Conservation (phyloP, 1,139 yeast genomes). For the Candida gigantensis region DNA sequence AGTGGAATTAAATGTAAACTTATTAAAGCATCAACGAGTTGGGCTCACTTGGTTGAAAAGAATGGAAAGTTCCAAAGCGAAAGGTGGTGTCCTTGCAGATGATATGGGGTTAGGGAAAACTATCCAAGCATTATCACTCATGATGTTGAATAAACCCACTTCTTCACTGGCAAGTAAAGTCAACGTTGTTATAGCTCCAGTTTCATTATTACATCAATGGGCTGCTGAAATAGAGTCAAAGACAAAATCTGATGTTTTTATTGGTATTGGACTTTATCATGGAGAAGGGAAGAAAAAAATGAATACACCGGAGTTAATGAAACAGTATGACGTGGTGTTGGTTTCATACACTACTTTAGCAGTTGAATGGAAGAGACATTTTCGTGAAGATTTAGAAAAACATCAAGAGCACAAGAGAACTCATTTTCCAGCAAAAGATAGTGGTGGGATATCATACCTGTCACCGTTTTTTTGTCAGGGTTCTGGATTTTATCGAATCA, state of each 20-base stretch:
- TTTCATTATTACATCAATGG: slow-evolving; percentile 84
- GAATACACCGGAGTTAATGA: slow-evolving; percentile 46
- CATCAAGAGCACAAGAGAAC: slow-evolving; percentile 21
- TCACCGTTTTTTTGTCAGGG: slow-evolving; percentile 70
- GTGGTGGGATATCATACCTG: slow-evolving; percentile 47
- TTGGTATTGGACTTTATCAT: slow-evolving; percentile 63
- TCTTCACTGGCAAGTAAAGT: too few species aligned
- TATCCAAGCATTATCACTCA: slow-evolving; percentile 73
- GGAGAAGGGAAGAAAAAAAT: slow-evolving; percentile 46
- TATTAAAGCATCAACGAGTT: slow-evolving; percentile 80
- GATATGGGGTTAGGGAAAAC: slow-evolving; percentile 97
- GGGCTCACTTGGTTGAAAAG: slow-evolving; percentile 82
- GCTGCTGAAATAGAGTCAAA: slow-evolving; percentile 68
- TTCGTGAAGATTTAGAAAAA: slow-evolving; percentile 34
- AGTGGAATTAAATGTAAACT: slow-evolving; percentile 57
- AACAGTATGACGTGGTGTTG: slow-evolving; percentile 67
- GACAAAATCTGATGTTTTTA: slow-evolving; percentile 46
- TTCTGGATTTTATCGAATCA: slow-evolving; percentile 62
- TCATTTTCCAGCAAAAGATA: slow-evolving; percentile 39
- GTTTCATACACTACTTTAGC: slow-evolving; percentile 79
- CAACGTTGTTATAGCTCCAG: slow-evolving; percentile 85
- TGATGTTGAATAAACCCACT: slow-evolving; percentile 56
- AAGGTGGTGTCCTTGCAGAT: slow-evolving; percentile 87
- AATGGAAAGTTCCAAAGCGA: slow-evolving; percentile 57
- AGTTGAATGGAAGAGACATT: slow-evolving; percentile 68